Evolutionary conservation across 1,139 yeast genomes (phyloP), one percentile per base, ranked within the genome.

Genomic region (Wickerhamiella pararugosa): DNA sequence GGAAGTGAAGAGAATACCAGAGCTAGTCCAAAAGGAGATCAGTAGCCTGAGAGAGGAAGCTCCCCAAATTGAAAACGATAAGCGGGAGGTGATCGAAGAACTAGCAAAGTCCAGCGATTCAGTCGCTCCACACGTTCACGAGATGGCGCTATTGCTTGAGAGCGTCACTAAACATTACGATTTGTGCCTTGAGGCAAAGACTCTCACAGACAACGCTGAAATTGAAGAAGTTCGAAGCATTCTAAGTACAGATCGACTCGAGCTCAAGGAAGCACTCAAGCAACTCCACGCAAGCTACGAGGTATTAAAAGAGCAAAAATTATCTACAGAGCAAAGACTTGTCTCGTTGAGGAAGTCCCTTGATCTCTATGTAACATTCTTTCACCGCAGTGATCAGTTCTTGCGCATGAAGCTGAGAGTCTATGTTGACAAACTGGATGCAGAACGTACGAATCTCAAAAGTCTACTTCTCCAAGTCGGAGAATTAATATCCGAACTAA

Each of bases 91-190:
- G n/a, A 36, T 36, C 7, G 42, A 37, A 6, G 42, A 44, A 7
- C 36, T 51, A 37, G 48, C 45, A 2, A 51, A 51, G 10, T 44
- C 53, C 15, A 49, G 60, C 2, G 50, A 53, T 27, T 39, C 49
- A 8, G 53, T 55, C 9, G 60, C 60, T 5, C 49, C 50, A 0
- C 62, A 79, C 43, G 94, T 84, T 43, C 69, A 70, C 46, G 92
- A 81, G 43, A 67, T 84, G 59, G 92, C 83, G 0, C 67, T 71
- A 6, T 63, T 80, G 15, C 62, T 86, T 32, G 78, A 76, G 46
- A 76, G 86, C 55, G 62, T 86, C 32, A 79, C 94, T 5, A 73
- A 75, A 43, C 95, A 86, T 59, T 83, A 76, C 51, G 95, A 84
- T 56, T 86, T 81, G 53, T 81, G 94, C 50, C 51, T 62, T 4